Evolutionary conservation across 139 green algal species (phyloP).

Genomic region (Chlamydomonas sp.): DNA sequence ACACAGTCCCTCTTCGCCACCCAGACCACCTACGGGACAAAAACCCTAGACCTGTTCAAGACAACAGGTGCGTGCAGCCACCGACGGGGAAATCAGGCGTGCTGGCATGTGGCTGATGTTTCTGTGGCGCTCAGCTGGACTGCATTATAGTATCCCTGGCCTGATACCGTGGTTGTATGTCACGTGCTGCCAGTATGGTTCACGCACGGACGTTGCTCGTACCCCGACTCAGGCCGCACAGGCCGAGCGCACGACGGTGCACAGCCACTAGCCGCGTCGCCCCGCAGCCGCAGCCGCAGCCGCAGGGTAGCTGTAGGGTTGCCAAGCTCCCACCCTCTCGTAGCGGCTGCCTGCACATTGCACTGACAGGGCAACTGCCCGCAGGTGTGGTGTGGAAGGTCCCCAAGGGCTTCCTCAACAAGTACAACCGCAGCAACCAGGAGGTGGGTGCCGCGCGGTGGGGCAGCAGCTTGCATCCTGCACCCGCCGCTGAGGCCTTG

Average conservation of each 20-base stretch:
- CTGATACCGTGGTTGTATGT: too few relatives aligned
- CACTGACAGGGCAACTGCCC: neutral
- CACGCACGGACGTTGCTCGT: too few relatives aligned
- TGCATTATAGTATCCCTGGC: too few relatives aligned
- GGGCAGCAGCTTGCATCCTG: neutral
- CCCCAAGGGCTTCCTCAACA: conserved; percentile 13
- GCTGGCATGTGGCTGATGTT: too few relatives aligned
- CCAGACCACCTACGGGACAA: neutral
- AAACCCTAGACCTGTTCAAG: conserved; percentile 18
- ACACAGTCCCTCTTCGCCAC: neutral
- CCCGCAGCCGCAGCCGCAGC: too few relatives aligned
- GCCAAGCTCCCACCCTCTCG: neutral
- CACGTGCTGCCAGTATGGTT: too few relatives aligned
- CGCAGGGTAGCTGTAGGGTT: too few relatives aligned
- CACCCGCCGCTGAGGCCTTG: neutral
- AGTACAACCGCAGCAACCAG: conserved; percentile 5
- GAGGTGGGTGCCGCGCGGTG: neutral
- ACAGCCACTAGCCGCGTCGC: too few relatives aligned
- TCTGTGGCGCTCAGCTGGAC: too few relatives aligned
- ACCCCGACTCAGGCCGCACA: too few relatives aligned
- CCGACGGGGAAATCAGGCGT: too few relatives aligned
- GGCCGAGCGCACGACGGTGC: too few relatives aligned
- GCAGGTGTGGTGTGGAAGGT: conserved; percentile 28
- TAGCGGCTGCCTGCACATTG: neutral
- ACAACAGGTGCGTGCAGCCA: conserved; percentile 9